Evolutionary conservation across 345 rosid species (phyloP).

Genomic region (Hirschfeldia incana): DNA sequence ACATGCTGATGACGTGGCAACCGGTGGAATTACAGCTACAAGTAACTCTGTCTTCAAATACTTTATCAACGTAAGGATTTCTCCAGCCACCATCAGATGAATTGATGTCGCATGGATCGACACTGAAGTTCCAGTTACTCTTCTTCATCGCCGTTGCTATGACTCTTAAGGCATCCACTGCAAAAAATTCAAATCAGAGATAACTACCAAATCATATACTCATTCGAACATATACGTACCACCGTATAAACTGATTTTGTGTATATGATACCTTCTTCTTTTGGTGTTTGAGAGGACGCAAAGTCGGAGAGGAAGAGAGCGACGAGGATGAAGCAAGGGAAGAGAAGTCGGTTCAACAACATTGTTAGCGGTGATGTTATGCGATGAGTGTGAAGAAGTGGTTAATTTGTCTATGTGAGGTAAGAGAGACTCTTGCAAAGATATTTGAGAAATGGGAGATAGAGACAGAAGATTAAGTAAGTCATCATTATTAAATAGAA

Average conservation of each 20-base stretch:
- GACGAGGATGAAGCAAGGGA: constrained; percentile 15
- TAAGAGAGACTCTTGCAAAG: neutral
- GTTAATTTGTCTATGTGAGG: neutral
- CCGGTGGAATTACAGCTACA: constrained; percentile 47
- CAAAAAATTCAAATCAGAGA: neutral
- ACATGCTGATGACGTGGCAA: constrained; percentile 47
- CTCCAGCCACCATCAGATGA: constrained; percentile 43
- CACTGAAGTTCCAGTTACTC: constrained; percentile 49
- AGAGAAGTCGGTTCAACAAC: constrained; percentile 21
- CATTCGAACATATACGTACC: neutral
- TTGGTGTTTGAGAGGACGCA: constrained; percentile 36
- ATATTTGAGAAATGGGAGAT: neutral
- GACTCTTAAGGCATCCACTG: constrained; percentile 50
- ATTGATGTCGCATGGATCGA: constrained; percentile 54
- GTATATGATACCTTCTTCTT: constrained; percentile 40
- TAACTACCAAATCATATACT: neutral
- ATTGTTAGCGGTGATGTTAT: constrained; percentile 7
- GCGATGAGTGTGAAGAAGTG: neutral
- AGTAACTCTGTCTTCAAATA: constrained; percentile 32
- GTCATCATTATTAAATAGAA: neutral
- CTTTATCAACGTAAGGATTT: neutral
- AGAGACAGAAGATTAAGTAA: neutral
- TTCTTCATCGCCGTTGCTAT: constrained; percentile 51
- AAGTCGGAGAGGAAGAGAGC: constrained; percentile 23
- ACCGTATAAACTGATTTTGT: neutral